These are phyloP conservation scores for Penicillium sp. DNA, from an alignment of 2,329 filamentous ascomycete genomes.

Conservation along the genomic window DNA sequence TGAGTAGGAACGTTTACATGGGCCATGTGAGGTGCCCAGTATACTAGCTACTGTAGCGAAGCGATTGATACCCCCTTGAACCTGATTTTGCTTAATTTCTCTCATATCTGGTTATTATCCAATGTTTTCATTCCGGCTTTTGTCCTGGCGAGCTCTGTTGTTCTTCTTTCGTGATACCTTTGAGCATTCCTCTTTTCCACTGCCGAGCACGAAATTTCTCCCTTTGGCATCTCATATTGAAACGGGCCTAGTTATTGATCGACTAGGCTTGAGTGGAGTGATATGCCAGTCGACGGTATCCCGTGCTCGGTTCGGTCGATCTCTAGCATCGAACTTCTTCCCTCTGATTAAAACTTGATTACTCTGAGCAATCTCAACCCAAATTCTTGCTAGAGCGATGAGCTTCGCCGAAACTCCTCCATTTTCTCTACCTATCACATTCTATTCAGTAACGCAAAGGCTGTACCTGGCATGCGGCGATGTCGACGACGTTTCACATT, in stretches of 20 bases:
- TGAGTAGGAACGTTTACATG: constrained; percentile 22
- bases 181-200: background rate
- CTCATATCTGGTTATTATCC: background rate
- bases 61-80: constrained; percentile 13
- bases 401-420: background rate
- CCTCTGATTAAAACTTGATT: background rate
- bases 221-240: no score
- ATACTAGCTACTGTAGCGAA: background rate
- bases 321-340: background rate
- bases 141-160: background rate
- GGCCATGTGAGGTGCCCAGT: background rate
- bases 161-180: constrained; percentile 7
- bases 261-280: background rate
- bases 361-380: background rate
- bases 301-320: background rate
- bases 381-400: background rate
- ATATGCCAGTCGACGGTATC: background rate
- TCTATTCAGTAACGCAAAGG: background rate
- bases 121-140: background rate
- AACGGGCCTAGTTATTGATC: background rate
- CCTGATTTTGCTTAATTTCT: background rate
- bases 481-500: constrained; percentile 2
- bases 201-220: background rate
- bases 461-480: background rate
- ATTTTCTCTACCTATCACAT: constrained; percentile 2